These are phyloP conservation scores for Stropharia rugosoannulata DNA, from an alignment of 768 basidiomycete genomes.

Conservation along the genomic window DNA sequence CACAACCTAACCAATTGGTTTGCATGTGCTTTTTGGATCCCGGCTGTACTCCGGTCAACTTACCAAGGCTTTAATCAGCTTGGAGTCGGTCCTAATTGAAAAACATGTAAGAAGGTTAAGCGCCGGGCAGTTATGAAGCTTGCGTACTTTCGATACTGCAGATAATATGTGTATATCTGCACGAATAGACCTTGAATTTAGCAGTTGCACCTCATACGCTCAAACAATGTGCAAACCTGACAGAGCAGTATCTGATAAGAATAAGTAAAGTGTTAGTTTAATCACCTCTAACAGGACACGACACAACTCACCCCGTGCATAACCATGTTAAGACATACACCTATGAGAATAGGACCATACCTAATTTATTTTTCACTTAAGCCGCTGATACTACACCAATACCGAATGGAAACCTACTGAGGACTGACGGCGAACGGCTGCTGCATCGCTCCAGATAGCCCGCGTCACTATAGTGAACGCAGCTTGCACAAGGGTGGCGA, in stretches of 20 bases:
- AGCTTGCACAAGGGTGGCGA: neutral
- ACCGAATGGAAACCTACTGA: neutral
- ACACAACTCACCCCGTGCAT: slow-evolving; percentile 16
- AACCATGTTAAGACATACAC: slow-evolving; percentile 18
- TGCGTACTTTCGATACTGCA: slow-evolving; percentile 1
- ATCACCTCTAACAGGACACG: neutral
- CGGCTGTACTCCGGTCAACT: neutral
- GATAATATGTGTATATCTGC: slow-evolving; percentile 5
- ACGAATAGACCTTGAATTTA: neutral
- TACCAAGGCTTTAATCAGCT: slow-evolving; percentile 13
- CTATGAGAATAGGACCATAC: slow-evolving; percentile 19
- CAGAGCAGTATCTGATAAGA: slow-evolving; percentile 6
- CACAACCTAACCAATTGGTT: slow-evolving; percentile 14
- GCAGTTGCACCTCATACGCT: neutral
- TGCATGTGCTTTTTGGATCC: neutral
- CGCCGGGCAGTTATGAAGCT: no score
- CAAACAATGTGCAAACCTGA: neutral
- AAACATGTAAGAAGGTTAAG: neutral
- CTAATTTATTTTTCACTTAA: neutral
- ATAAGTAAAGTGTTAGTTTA: neutral
- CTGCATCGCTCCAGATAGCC: neutral
- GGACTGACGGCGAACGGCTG: neutral
- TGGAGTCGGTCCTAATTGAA: slow-evolving; percentile 10
- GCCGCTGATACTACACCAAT: neutral
- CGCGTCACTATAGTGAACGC: neutral